Base-by-base conservation (phyloP, 2,329 filamentous ascomycete species). In the Fonsecaea multimorphosa region DNA sequence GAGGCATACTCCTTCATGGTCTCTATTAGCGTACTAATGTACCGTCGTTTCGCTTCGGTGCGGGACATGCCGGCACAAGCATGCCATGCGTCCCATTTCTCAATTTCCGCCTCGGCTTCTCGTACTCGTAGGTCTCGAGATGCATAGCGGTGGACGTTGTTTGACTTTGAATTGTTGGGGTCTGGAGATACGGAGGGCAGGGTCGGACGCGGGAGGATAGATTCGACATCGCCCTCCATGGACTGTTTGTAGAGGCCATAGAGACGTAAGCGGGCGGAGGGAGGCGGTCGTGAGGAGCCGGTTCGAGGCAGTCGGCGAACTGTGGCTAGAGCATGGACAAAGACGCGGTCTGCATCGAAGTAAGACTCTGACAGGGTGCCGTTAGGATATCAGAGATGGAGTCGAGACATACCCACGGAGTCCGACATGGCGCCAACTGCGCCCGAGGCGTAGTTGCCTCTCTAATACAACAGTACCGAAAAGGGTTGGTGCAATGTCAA, bases 231-330 rank as follows among this genome's bases (percentile, higher is more conserved):
- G 56, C 95, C 95, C 82, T 99, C 86, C 95, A 98, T 98, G 68
- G 93, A 93, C 80, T 99, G 95, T 78, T 99, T 99, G 83, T 99
- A 99, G 71, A 99, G 85, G 70, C 95, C 95, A 89, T 99, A 99
- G 68, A 99, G 90, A 65, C 91, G 91, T 72, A 99, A 84, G 64
- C 95, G 90, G 75, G 96, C 93, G 67, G 86, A 83, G 1, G 93
- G 87, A 55, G 95, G 95, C 53, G 95, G 95, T 68, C 95, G 90
- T 69, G 92, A 88, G 59, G 92, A 92, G 69, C 95, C 94, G 19
- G 93, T 97, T 76, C 95, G 94, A 73, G 91, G 91, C 73, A 99
- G 96, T 80, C 96, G 96, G 80, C 97, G 97, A 74, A 99, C 94
- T 27, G 95, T 98, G 81, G 97, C 97, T 79, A 99, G 90, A 71